Conservation (phyloP, 2,329 filamentous ascomycete species). For the Epichloe typhina region DNA sequence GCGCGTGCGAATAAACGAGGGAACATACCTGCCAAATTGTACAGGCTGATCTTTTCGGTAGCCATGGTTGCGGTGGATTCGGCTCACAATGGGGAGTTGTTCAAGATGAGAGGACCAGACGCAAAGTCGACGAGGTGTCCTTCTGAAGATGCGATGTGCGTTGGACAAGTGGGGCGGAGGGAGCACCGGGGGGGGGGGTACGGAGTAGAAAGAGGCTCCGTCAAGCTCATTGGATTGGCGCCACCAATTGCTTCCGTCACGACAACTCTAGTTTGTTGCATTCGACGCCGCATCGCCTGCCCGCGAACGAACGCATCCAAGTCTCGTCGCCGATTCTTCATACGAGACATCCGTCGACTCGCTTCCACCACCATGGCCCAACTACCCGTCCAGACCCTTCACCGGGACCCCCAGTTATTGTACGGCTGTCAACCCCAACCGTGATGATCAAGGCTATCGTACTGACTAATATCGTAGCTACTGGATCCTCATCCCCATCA, state of each 20-base stretch:
- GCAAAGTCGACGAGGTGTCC: slow-evolving; percentile 2
- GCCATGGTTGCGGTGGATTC: slow-evolving; percentile 17
- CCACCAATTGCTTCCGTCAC: neutral
- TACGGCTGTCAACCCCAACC: slow-evolving; percentile 32
- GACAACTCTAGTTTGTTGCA: neutral
- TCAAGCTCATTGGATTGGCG: neutral
- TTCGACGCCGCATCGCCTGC: neutral
- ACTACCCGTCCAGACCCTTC: slow-evolving; percentile 83
- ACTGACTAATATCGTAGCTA: slow-evolving; percentile 46
- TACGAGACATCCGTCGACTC: slow-evolving; percentile 5
- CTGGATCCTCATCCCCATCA: slow-evolving; percentile 97
- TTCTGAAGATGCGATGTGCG: neutral
- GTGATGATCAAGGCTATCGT: neutral
- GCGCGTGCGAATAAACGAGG: neutral
- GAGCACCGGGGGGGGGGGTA: too few relatives aligned
- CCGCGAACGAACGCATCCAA: neutral
- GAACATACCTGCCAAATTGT: slow-evolving; percentile 49
- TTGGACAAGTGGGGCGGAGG: neutral
- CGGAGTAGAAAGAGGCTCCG: slow-evolving; percentile 3
- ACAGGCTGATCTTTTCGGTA: slow-evolving; percentile 47
- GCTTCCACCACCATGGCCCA: slow-evolving; percentile 53
- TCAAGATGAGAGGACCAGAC: neutral
- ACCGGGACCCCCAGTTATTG: slow-evolving; percentile 94
- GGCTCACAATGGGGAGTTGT: neutral
- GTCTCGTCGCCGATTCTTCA: neutral